Conservation (phyloP, 2,329 filamentous ascomycete genomes). For the Hymenoscyphus infarciens region DNA sequence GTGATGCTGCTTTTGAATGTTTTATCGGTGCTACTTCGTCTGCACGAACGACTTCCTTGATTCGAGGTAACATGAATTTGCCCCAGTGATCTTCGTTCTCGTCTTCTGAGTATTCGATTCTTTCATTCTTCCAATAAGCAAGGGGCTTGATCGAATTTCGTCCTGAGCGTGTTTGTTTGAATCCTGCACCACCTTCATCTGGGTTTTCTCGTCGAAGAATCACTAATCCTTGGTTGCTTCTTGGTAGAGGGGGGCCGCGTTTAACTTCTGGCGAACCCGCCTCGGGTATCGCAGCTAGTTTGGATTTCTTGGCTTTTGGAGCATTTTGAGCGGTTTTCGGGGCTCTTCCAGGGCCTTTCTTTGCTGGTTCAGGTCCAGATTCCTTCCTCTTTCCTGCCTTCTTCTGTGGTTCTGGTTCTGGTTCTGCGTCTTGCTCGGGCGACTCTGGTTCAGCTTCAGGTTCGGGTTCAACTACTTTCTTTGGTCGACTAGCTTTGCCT, state of each 20-base stretch:
- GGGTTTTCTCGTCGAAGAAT: constrained; percentile 49
- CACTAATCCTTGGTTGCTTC: constrained; percentile 46
- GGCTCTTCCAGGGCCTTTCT: constrained; percentile 23
- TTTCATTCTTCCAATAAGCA: constrained; percentile 84
- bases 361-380: constrained; percentile 10
- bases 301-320: constrained; percentile 15
- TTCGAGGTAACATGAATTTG: constrained; percentile 63
- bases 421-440: constrained; percentile 11
- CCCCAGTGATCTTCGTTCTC: constrained; percentile 44
- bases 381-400: constrained; percentile 5
- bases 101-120: constrained; percentile 62
- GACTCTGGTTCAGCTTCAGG: neutral
- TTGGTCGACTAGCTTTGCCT: constrained; percentile 26
- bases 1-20: constrained; percentile 14
- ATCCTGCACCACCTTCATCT: constrained; percentile 23
- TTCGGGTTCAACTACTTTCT: constrained; percentile 18
- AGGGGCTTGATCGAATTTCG: constrained; percentile 75
- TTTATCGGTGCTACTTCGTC: constrained; percentile 53
- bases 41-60: constrained; percentile 74
- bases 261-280: constrained; percentile 30
- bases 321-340: constrained; percentile 20
- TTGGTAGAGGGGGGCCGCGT: constrained; percentile 38
- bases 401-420: neutral
- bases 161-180: constrained; percentile 67
- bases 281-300: constrained; percentile 26